phyloP scores from a whole-genome alignment of 2,329 filamentous ascomycete genomes.

The Epichloe sylvatica region DNA sequence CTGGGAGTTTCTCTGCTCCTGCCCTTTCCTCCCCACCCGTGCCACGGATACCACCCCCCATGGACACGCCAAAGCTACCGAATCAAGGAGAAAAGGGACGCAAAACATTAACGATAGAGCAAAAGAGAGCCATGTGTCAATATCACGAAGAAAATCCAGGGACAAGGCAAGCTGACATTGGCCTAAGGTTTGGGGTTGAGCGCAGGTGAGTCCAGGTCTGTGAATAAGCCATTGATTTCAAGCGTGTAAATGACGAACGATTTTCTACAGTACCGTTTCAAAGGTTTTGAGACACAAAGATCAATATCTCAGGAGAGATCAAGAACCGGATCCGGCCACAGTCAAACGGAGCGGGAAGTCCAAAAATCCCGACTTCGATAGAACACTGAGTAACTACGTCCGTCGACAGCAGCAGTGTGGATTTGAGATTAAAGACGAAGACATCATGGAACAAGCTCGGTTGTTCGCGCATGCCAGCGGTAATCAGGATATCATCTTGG shows the following conservation, averaged over 20 bases:
- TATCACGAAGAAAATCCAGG: conserved; percentile 83
- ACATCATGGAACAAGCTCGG: conserved; percentile 70
- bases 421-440: conserved; percentile 58
- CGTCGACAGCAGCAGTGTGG: conserved; percentile 69
- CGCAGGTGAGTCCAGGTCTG: conserved; percentile 55
- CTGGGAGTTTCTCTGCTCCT: conserved; percentile 42
- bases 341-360: conserved; percentile 64
- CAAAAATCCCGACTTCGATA: conserved; percentile 81
- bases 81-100: conserved; percentile 48
- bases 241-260: not conserved
- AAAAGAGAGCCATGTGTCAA: conserved; percentile 84
- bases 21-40: conserved; percentile 45
- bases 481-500: conserved; percentile 56
- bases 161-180: conserved; percentile 92
- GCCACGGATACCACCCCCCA: conserved; percentile 32
- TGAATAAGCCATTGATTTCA: not conserved
- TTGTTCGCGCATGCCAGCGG: conserved; percentile 62
- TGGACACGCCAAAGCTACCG: conserved; percentile 15
- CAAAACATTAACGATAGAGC: conserved; percentile 80
- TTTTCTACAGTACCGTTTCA: conserved; percentile 68
- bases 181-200: conserved; percentile 88
- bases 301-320: conserved; percentile 77
- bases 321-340: conserved; percentile 43
- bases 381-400: conserved; percentile 77
- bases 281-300: conserved; percentile 93